phyloP scores from a whole-genome alignment of 805 yeast genomes.

The Candida nemodendra region DNA sequence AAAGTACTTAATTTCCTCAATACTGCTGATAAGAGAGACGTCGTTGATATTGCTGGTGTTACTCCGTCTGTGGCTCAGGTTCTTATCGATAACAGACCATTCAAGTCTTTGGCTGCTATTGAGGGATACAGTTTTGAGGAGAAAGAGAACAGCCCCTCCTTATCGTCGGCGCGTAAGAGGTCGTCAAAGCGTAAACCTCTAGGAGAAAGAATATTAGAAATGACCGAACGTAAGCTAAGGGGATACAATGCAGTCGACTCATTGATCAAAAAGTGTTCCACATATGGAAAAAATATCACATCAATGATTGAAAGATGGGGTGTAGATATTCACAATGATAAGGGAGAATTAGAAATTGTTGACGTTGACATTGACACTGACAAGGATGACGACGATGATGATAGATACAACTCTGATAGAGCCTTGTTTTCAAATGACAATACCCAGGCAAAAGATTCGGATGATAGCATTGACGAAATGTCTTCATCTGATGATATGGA shows the following conservation, averaged over 20 bases:
- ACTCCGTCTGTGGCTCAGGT: conserved; percentile 62
- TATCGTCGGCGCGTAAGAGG: conserved; percentile 27
- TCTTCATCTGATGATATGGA: conserved; percentile 18
- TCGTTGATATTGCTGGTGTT: conserved; percentile 77
- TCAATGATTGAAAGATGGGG: conserved; percentile 85
- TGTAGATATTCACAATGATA: conserved; percentile 61
- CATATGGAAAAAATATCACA: conserved; percentile 69
- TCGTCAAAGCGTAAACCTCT: conserved; percentile 48
- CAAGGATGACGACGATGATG: conserved; percentile 45
- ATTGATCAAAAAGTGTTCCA: conserved; percentile 79
- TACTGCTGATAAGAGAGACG: conserved; percentile 68
- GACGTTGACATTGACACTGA: conserved; percentile 42
- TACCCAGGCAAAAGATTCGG: conserved; percentile 23
- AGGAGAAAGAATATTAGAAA: conserved; percentile 75
- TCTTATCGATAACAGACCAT: conserved; percentile 73
- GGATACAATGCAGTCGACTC: conserved; percentile 96
- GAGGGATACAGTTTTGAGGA: conserved; percentile 53
- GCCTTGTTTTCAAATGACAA: conserved; percentile 29
- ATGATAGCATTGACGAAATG: conserved; percentile 15
- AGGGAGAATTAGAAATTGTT: conserved; percentile 66
- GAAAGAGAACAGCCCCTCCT: conserved; percentile 15
- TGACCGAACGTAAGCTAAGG: conserved; percentile 63
- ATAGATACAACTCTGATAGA: conserved; percentile 22
- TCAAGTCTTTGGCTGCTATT: conserved; percentile 53
- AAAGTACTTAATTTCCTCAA: conserved; percentile 77